Conservation (phyloP, 108 stramenopile genomes). For the Pseudonitzschia multiseries region DNA sequence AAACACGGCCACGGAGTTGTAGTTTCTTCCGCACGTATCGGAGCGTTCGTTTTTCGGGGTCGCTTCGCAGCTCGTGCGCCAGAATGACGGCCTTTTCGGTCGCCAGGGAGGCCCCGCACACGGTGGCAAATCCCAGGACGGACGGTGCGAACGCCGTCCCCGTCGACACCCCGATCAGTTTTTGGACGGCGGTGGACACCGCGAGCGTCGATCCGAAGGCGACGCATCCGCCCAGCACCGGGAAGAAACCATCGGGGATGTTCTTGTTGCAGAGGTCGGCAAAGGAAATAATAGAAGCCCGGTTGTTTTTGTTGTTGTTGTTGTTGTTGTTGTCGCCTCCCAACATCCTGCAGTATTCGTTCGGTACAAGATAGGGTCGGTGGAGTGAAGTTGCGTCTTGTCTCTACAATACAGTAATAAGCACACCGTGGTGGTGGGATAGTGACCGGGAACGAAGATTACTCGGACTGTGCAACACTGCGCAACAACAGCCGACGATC, state of each 20-base stretch:
- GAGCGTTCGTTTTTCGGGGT: constrained; percentile 16
- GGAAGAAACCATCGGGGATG: constrained; percentile 11
- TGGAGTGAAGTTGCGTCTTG: no score
- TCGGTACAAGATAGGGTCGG: neutral
- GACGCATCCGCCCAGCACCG: constrained; percentile 40
- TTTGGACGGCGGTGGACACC: constrained; percentile 51
- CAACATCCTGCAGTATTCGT: neutral
- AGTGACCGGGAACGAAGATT: no score
- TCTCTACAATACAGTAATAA: no score
- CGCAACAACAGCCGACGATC: no score
- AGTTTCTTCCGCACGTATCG: constrained; percentile 1
- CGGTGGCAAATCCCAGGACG: constrained; percentile 52
- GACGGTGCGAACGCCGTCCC: constrained; percentile 60
- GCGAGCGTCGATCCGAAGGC: constrained; percentile 51
- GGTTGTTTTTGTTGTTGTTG: neutral
- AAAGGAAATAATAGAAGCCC: neutral
- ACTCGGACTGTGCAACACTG: no score
- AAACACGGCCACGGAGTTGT: neutral
- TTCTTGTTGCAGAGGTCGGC: neutral
- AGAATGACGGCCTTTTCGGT: constrained; percentile 53
- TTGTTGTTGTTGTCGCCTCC: neutral
- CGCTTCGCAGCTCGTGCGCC: constrained; percentile 22
- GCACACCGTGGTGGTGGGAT: no score
- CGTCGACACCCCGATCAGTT: constrained; percentile 66
- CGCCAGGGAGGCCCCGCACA: constrained; percentile 63